Base-by-base conservation (phyloP, 768 basidiomycete species). In the Leccinum rimulosum region DNA sequence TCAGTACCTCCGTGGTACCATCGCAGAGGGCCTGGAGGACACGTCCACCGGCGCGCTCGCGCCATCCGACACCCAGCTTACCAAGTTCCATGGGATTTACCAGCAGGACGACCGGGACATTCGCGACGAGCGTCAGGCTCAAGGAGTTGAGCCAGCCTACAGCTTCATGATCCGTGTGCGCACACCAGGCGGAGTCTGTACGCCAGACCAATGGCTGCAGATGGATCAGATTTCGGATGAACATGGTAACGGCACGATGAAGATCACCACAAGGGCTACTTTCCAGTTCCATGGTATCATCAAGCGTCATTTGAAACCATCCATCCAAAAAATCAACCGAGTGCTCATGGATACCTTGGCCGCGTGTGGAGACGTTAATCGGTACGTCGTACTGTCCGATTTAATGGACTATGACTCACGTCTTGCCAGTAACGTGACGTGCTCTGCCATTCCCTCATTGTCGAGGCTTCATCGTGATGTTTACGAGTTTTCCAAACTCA, bases 271-370 rank as follows among this genome's bases (percentile, higher is more conserved):
- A 35, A 83, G 97, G 61, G 87, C 94, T 73, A 99, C 97, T 10
- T 99, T 98, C 88, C 97, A 99, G 76, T 98, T 97, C 82, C 97
- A 99, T 74, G 97, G 97, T 57, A 92, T 99, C 66, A 93, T 99
- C 79, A 99, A 99, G 80, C 83, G 83, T 62, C 94, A 99, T 72
- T 76, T 99, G 73, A 98, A 98, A 77, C 88, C 91, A 31, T 91
- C 95, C 17, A 98, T 99, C 63, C 95, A 97, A 77, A 93, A 86
- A 56, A 98, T 98, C 73, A 99, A 99, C 76, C 82, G 86, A 53
- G 87, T 82, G 25, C 70, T 98, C 65, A 79, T 99, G 59, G 97
- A 99, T 74, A 98, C 97, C 3, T 85, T 99, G 60, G 97, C 96
- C 52, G 97, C 97, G 25, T 98, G 97, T 70, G 97, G 97, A 68